Percentiles rank a stretch among this genome's conserved stretches.
Conservation (phyloP, 116 monocot genomes). For the Cymodocea nodosa region DNA sequence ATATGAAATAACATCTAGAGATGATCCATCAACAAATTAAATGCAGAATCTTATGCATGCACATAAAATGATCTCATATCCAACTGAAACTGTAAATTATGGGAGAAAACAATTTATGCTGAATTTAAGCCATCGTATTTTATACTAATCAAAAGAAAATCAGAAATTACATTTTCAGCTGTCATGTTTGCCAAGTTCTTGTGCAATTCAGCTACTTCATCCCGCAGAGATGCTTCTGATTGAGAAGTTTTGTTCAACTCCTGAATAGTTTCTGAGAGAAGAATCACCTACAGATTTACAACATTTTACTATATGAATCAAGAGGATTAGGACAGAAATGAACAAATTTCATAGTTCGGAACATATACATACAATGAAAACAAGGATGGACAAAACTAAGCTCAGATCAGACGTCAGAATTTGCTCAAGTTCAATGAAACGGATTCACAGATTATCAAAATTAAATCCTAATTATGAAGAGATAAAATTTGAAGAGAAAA, state of each 20-base stretch:
- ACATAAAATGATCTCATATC: background rate
- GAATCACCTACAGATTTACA: conserved; percentile 42
- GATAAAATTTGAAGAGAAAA: too few relatives aligned
- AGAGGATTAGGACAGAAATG: too few relatives aligned
- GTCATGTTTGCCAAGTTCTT: conserved; percentile 40
- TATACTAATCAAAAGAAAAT: background rate
- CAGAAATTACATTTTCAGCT: conserved; percentile 54
- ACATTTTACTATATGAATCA: background rate
- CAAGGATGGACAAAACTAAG: too few relatives aligned
- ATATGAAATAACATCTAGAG: too few relatives aligned
- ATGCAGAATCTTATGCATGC: background rate
- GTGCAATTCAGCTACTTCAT: conserved; percentile 41
- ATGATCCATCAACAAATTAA: background rate
- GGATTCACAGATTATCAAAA: too few relatives aligned
- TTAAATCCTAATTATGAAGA: too few relatives aligned
- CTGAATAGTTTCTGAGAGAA: conserved; percentile 88
- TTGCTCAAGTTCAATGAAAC: too few relatives aligned
- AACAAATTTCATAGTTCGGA: too few relatives aligned
- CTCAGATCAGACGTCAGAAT: too few relatives aligned
- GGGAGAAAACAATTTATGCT: too few relatives aligned
- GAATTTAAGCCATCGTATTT: too few relatives aligned
- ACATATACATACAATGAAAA: too few relatives aligned
- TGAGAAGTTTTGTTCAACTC: conserved; percentile 82
- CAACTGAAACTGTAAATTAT: background rate
- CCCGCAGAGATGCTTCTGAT: conserved; percentile 43